phyloP scores from a whole-genome alignment of 495 filamentous ascomycete species.

The Tuber melanosporum region DNA sequence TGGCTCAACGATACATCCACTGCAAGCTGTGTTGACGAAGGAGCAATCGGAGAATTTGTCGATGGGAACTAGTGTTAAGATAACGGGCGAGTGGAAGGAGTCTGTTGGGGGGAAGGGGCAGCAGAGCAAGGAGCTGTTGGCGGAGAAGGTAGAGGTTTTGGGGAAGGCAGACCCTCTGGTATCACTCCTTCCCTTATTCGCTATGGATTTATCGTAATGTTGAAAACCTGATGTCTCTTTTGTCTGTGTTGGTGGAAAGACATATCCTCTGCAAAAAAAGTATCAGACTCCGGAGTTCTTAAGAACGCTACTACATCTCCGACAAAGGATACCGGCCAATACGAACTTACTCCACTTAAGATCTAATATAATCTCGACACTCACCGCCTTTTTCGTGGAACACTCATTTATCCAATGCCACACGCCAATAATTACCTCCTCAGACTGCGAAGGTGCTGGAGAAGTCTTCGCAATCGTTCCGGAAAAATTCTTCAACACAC shows the following conservation, averaged over 20 bases:
- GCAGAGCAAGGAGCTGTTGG: constrained; percentile 66
- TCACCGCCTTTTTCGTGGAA: constrained; percentile 64
- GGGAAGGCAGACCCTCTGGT: constrained; percentile 75
- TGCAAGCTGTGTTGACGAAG: constrained; percentile 77
- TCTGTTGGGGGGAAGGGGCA: constrained; percentile 64
- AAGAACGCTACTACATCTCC: constrained; percentile 81
- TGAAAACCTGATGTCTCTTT: constrained; percentile 3
- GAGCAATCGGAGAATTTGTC: constrained; percentile 72
- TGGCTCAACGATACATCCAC: constrained; percentile 68
- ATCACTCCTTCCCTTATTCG: constrained; percentile 36
- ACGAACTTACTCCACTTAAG: constrained; percentile 73
- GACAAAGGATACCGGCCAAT: constrained; percentile 74
- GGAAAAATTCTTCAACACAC: constrained; percentile 64
- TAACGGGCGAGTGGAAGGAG: constrained; percentile 71
- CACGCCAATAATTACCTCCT: constrained; percentile 89
- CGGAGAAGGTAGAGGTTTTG: constrained; percentile 59
- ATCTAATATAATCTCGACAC: constrained; percentile 65
- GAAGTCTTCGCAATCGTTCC: constrained; percentile 75
- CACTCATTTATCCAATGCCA: constrained; percentile 78
- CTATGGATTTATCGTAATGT: background rate
- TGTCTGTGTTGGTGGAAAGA: constrained; percentile 49
- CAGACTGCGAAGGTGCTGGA: constrained; percentile 93
- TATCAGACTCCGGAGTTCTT: constrained; percentile 85
- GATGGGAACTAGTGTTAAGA: constrained; percentile 69
- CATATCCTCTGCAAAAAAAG: constrained; percentile 88